Evolutionary conservation across 345 rosid genomes (phyloP).

Genomic region (Adansonia digitata): DNA sequence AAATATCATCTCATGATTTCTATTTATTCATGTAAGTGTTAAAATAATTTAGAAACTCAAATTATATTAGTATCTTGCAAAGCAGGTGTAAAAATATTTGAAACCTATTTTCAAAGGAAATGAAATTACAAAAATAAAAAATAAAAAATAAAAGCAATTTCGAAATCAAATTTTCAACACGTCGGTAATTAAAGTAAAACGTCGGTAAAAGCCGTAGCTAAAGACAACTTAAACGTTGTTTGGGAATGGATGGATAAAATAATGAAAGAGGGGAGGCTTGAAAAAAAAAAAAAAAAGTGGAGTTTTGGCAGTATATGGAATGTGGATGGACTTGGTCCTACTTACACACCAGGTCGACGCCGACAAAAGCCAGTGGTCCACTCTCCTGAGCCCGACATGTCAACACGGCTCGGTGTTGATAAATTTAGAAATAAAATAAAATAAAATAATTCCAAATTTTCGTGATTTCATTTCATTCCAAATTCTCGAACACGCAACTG

Average conservation of each 20-base stretch:
- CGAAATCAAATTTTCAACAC: too few species aligned
- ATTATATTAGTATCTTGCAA: too few species aligned
- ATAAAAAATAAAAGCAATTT: too few species aligned
- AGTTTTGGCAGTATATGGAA: slow-evolving; percentile 45
- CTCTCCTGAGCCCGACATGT: slow-evolving; percentile 29
- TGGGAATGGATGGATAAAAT: too few species aligned
- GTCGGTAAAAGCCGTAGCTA: not conserved
- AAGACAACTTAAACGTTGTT: not conserved
- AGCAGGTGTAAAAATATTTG: too few species aligned
- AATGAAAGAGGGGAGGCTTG: not conserved
- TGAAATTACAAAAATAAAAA: too few species aligned
- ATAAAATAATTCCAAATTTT: slow-evolving; percentile 5
- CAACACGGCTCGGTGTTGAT: not conserved
- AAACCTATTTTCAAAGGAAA: too few species aligned
- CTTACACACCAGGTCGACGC: slow-evolving; percentile 28
- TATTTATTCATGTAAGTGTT: too few species aligned
- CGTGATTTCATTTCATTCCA: slow-evolving; percentile 18
- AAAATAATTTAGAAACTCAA: too few species aligned
- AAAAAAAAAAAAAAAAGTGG: too few species aligned
- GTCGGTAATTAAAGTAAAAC: too few species aligned
- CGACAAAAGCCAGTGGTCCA: slow-evolving; percentile 42
- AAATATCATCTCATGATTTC: too few species aligned
- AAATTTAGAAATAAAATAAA: not conserved
- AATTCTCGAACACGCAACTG: not conserved
- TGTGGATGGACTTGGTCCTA: slow-evolving; percentile 26